These are phyloP conservation scores for Protomyces gravidus DNA, from an alignment of 1,139 yeast genomes.

Conservation along the genomic window DNA sequence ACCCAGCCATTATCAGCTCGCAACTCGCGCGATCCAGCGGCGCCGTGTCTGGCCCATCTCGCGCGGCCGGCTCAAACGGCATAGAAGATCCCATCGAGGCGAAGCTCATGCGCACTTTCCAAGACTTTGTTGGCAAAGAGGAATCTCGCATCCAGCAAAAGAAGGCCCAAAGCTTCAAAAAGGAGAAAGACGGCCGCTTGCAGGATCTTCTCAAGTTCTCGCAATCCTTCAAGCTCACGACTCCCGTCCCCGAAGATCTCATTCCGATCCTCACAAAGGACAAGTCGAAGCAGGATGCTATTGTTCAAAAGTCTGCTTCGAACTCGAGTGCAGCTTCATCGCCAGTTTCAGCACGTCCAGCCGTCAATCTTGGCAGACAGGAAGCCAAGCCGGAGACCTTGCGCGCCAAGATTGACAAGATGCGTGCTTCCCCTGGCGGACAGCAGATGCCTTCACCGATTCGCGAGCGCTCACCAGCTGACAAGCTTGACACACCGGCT, in stretches of 20 bases:
- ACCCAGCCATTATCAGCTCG: slow-evolving; percentile 29
- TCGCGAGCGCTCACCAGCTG: neutral
- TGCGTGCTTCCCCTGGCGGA: slow-evolving; percentile 6
- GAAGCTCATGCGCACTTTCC: slow-evolving; percentile 41
- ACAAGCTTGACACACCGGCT: neutral
- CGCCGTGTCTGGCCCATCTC: slow-evolving; percentile 11
- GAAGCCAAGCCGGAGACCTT: slow-evolving; percentile 13
- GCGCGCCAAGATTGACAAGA: slow-evolving; percentile 16
- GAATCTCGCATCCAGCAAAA: slow-evolving; percentile 39
- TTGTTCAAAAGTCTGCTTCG: slow-evolving; percentile 40
- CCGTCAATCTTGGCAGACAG: neutral
- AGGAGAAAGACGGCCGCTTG: slow-evolving; percentile 50
- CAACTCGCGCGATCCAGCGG: slow-evolving; percentile 13
- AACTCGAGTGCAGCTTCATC: slow-evolving; percentile 33
- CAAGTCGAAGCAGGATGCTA: slow-evolving; percentile 60
- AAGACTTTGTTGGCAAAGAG: slow-evolving; percentile 42
- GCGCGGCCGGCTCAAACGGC: slow-evolving; percentile 7
- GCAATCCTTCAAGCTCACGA: slow-evolving; percentile 64
- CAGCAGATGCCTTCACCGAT: slow-evolving; percentile 9
- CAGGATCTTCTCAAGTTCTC: slow-evolving; percentile 79
- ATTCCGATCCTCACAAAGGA: slow-evolving; percentile 71
- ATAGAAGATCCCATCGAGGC: slow-evolving; percentile 36
- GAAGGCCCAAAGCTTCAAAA: slow-evolving; percentile 38
- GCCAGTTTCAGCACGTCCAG: neutral
- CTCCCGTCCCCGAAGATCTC: slow-evolving; percentile 62